phyloP scores from a whole-genome alignment of 305 asterid genomes.

The Fraxinus albicans region DNA sequence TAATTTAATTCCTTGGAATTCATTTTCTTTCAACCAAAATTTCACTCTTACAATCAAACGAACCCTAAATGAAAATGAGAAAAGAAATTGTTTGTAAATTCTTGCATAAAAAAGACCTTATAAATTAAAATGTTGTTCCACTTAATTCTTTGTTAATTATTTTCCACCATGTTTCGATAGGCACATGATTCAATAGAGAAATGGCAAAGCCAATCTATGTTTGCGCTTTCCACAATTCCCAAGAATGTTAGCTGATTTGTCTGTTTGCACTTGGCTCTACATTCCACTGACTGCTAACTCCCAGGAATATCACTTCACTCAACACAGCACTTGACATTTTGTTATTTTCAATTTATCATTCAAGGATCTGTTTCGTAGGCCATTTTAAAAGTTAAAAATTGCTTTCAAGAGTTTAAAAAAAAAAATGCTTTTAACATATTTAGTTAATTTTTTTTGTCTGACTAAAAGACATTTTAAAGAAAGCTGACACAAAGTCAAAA shows the following conservation, averaged over 20 bases:
- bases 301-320: conserved; percentile 15
- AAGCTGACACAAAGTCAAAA: no score
- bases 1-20: no score
- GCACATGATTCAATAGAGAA: conserved; percentile 30
- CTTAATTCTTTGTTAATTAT: neutral
- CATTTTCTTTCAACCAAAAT: no score
- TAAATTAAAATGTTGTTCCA: neutral
- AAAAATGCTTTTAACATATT: no score
- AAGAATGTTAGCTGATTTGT: conserved; percentile 52
- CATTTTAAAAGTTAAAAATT: neutral
- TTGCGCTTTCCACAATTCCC: conserved; percentile 54
- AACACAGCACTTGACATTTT: neutral
- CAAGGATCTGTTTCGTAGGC: no score
- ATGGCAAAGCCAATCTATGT: conserved; percentile 36
- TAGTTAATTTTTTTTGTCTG: no score
- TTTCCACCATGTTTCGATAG: neutral
- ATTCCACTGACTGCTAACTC: conserved; percentile 28
- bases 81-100: neutral
- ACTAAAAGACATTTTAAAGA: neutral
- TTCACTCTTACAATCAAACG: no score
- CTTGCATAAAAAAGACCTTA: no score
- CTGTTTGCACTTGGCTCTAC: conserved; percentile 38
- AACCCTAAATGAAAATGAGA: neutral
- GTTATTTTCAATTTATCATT: neutral
- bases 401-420: no score